A percentile compares a stretch with the other conserved stretches of the same genome.
Evolutionary conservation across 139 green algal genomes (phyloP).

Genomic region (Tetradesmus obliquus): DNA sequence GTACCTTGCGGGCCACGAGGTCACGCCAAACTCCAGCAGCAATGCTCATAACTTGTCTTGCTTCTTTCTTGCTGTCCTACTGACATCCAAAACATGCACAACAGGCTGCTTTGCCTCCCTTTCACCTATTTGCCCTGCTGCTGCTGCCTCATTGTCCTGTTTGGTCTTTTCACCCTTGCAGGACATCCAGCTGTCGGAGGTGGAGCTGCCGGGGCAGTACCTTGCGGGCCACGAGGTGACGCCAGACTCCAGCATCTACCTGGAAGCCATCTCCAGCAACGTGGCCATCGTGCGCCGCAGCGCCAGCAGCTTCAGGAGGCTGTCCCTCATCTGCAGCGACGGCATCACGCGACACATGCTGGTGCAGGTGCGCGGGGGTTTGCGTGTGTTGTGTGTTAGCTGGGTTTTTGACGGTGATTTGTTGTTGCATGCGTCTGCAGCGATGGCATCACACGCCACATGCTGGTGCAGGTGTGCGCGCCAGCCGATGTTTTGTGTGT

Average conservation of each 20-base stretch:
- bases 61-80: not conserved
- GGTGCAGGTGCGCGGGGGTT: slow-evolving; percentile 71
- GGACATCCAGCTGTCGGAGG: slow-evolving; percentile 83
- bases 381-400: not conserved
- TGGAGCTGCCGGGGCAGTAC: slow-evolving; percentile 93
- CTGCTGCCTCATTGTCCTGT: no score
- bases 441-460: slow-evolving; percentile 84
- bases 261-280: slow-evolving; percentile 87
- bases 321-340: slow-evolving; percentile 91
- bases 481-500: not conserved
- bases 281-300: slow-evolving; percentile 90
- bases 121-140: not conserved
- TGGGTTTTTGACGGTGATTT: not conserved
- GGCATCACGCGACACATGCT: slow-evolving; percentile 84
- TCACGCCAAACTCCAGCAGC: slow-evolving; percentile 55
- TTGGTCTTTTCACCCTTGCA: slow-evolving; percentile 34
- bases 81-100: no score
- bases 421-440: slow-evolving; percentile 55
- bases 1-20: slow-evolving; percentile 73
- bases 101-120: no score
- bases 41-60: no score
- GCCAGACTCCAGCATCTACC: slow-evolving; percentile 71
- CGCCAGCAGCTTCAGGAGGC: slow-evolving; percentile 71
- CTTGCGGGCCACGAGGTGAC: slow-evolving; percentile 66
- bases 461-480: slow-evolving; percentile 83